Evolutionary conservation across 768 basidiomycete genomes (phyloP), one percentile per base, ranked within the genome.

Genomic region (Boletus pseudopeckii): DNA sequence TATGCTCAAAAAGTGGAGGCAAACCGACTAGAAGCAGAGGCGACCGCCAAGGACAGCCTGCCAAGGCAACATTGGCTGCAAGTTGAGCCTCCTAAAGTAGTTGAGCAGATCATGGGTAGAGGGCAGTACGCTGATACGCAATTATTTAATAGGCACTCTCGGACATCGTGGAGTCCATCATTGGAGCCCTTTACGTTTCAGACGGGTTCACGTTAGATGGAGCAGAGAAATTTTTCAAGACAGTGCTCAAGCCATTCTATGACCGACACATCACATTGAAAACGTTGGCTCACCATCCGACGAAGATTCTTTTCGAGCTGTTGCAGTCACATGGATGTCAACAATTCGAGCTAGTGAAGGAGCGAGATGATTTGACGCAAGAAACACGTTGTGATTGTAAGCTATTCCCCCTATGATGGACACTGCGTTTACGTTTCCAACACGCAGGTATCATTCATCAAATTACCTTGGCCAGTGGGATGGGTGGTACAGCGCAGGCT

Each of bases 21-120:
- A 39, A 79, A 73, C 49, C 77, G 77, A 20, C 66, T 77, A 48
- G 87, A 88, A 59, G 70, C 74, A 9, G 56, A 66, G 28, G 84
- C 83, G 1, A 66, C 70, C 22, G 61, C 60, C 45, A 88, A 87
- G 65, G 72, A 73, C 3, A 70, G 81, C 56, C 55, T 71, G 15
- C 80, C 81, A 20, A 82, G 83, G 4, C 88, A 91, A 61, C 91
- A 86, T 68, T 93, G 92, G 92, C 72, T 81, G 7, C 86, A 86
- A 38, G 69, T 86, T 32, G 82, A 89, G 41, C 79, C 88, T 37
- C 91, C 91, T 0, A 92, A 93, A 77, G 91, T 86, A 60, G 70
- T 56, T 17, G 22, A 42, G 22, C 13, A 18, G 5, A 50, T 33
- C 42, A 52, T 45, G 20, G 41, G 41, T 11, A 38, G 14, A 39